Evolutionary conservation across 306 rosid genomes (phyloP), one percentile per base, ranked within the genome.

Genomic region (Casuarina glauca): DNA sequence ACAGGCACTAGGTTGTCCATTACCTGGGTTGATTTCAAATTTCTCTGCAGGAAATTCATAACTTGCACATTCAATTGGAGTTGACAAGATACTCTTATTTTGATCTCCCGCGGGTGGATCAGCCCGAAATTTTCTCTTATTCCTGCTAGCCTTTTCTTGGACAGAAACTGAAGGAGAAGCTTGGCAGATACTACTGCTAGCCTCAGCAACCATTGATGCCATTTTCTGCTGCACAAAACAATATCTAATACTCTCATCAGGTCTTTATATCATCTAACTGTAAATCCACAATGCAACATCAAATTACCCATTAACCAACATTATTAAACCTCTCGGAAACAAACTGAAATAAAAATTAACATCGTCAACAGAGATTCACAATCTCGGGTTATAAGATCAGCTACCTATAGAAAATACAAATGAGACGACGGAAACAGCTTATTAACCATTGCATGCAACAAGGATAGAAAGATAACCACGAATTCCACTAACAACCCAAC

Each of bases 61-160:
- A 81, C 89, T 79, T 42, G 90, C 51, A 69, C 89, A 88, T 49
- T 89, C 97, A 75, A 77, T 85, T 75, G 80, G 97, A 80, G 89
- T 75, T 17, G 87, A 88, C 74, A 87, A 74, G 50, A 78, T 57
- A 50, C 61, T 79, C 87, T 92, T 89, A 73, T 66, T 88, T 26
- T 83, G 76, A 63, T 89, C 97, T 49, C 87, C 89, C 74, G 79
- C 73, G 32, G 95, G 95, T 16, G 92, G 95, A 88, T 92, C 98
- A n/a, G 96, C 92, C 85, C 97, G 90, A 85, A 88, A 95, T 77
- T 95, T 92, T 86, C 97, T 92, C 89, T 95, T 95, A 82, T 92
- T 95, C 82, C 96, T 85, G 78, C 95, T 92, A 55, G 92, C 96
- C 81, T 90, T 90, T 69, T 94, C 97, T 88, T 89, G 91, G 42